phyloP scores from a whole-genome alignment of 345 rosid genomes.

The Populus simonii region DNA sequence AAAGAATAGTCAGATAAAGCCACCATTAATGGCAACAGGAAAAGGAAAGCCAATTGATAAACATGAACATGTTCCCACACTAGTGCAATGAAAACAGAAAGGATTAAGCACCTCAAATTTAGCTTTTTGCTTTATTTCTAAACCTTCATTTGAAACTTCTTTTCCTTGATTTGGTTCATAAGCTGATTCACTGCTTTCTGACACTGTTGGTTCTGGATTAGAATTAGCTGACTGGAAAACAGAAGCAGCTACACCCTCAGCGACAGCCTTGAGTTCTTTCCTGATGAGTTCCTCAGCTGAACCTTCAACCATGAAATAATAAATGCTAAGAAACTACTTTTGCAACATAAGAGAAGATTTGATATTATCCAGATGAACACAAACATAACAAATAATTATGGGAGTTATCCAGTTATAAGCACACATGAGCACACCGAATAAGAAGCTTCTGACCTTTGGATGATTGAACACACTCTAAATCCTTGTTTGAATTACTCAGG shows the following conservation, averaged over 20 bases:
- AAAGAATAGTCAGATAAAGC: neutral
- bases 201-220: slow-evolving; percentile 24
- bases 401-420: neutral
- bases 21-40: neutral
- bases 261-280: slow-evolving; percentile 65
- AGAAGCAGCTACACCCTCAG: slow-evolving; percentile 68
- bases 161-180: slow-evolving; percentile 24
- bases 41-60: neutral
- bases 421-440: neutral
- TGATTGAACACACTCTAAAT: slow-evolving; percentile 36
- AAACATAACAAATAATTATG: neutral
- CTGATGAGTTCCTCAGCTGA: slow-evolving; percentile 54
- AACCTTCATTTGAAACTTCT: slow-evolving; percentile 25
- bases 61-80: neutral
- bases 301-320: slow-evolving; percentile 20
- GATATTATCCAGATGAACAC: neutral
- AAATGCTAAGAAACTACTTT: slow-evolving; percentile 12
- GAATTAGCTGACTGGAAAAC: slow-evolving; percentile 42
- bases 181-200: slow-evolving; percentile 27
- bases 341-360: neutral
- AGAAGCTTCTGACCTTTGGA: slow-evolving; percentile 38
- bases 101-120: slow-evolving; percentile 48
- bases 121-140: slow-evolving; percentile 39
- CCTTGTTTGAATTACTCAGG: slow-evolving; percentile 27
- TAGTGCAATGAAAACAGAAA: neutral